These are phyloP conservation scores for Arbutus unedo DNA, from an alignment of 148 eudicot genomes.

Conservation along the genomic window DNA sequence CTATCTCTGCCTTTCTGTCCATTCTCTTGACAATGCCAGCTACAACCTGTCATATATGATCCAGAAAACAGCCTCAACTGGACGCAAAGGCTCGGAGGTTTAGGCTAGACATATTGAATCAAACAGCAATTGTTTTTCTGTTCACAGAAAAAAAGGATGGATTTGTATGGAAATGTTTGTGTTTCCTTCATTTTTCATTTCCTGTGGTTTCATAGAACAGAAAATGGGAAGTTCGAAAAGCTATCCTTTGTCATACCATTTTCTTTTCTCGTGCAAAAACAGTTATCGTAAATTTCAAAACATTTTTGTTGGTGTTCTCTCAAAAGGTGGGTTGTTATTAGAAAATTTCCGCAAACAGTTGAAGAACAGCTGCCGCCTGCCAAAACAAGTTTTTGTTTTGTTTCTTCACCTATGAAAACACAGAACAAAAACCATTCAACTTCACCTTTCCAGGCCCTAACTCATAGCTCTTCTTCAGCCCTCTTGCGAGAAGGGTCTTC, in stretches of 20 bases:
- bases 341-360: not conserved
- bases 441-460: conserved; percentile 92
- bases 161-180: too few species aligned
- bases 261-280: not conserved
- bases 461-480: conserved; percentile 81
- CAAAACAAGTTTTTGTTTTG: not conserved
- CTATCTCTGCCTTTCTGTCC: conserved; percentile 68
- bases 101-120: not conserved
- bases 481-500: conserved; percentile 64
- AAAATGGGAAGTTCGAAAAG: not conserved
- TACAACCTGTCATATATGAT: conserved; percentile 51
- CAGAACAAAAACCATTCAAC: not conserved
- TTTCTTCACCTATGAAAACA: not conserved
- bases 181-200: not conserved
- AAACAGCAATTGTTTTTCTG: not conserved
- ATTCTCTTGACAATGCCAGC: conserved; percentile 91
- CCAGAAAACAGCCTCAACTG: not conserved
- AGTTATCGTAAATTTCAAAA: not conserved
- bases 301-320: not conserved
- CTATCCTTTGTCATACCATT: not conserved
- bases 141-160: not conserved
- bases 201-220: not conserved
- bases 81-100: not conserved
- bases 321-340: not conserved
- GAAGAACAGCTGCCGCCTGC: not conserved